Evolutionary conservation across 768 basidiomycete genomes (phyloP).

Genomic region (Russula griseocarnosa): DNA sequence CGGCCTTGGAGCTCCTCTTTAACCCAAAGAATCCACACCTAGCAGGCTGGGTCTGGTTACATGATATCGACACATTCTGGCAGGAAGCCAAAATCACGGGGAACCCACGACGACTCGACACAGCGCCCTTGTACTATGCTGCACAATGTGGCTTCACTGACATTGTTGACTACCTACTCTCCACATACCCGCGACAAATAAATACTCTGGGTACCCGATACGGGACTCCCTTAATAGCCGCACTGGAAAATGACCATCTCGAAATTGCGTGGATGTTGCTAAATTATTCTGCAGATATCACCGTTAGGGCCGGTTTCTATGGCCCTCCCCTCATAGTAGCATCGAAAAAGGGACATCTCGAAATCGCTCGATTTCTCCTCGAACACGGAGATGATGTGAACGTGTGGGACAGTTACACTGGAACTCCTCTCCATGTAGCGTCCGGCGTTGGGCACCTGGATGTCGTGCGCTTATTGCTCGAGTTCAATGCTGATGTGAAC

Average conservation of each 20-base stretch:
- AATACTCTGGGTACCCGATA: conserved; percentile 14
- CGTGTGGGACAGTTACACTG: conserved; percentile 12
- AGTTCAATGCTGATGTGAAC: conserved; percentile 9
- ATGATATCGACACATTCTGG: conserved; percentile 14
- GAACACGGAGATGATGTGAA: conserved; percentile 10
- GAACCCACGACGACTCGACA: conserved; percentile 5
- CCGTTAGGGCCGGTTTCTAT: conserved; percentile 8
- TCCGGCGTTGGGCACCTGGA: conserved; percentile 8
- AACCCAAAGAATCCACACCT: conserved; percentile 14
- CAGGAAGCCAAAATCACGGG: conserved; percentile 1
- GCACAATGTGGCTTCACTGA: conserved; percentile 7
- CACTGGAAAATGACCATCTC: conserved; percentile 10
- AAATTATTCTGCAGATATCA: neutral
- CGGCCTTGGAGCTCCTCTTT: conserved; percentile 8
- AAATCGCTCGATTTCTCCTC: conserved; percentile 10
- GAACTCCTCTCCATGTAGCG: conserved; percentile 15
- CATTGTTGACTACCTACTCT: conserved; percentile 3
- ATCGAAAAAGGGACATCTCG: conserved; percentile 11
- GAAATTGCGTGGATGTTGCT: conserved; percentile 14
- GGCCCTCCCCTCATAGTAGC: conserved; percentile 10
- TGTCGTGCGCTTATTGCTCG: conserved; percentile 1
- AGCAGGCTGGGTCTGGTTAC: conserved; percentile 19
- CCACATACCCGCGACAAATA: conserved; percentile 6
- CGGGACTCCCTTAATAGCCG: conserved; percentile 14
- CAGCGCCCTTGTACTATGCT: conserved; percentile 14